Evolutionary conservation across 2,329 filamentous ascomycete species (phyloP), one percentile per base, ranked within the genome.

Genomic region (Coniochaeta sp.): DNA sequence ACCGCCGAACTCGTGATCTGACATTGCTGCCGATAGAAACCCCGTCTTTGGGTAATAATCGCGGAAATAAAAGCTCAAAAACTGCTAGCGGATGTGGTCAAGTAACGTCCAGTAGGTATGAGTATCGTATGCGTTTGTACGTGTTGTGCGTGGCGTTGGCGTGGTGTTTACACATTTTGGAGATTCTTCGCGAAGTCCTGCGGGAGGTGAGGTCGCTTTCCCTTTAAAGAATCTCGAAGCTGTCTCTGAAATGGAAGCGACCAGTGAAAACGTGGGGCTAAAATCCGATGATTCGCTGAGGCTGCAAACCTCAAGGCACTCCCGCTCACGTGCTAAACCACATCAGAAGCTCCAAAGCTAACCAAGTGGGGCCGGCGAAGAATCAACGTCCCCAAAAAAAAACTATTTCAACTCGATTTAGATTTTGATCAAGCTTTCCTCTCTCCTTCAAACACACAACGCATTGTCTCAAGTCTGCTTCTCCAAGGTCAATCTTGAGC

Each of bases 1-100:
- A 83, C 82, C 77, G 68, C 75, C 77, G 70, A 84, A 82, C 65
- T 85, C 82, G 66, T 83, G 78, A 61, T 85, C 82, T 52, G 82
- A 85, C 82, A 85, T 85, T 56, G 45, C 70, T 62, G 50, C 13
- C 8, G 38, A 24, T 42, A 16, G 18, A 22, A 8, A 16, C 24
- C 13, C 4, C 12, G 13, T 18, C 4, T 24, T 3, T 40, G 18
- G 22, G 18, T 9, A 40, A 12, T 16, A 18, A 50, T n/a, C 50
- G 16, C 38, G 26, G 49, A 18, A 40, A 49, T 46, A 54, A 30
- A 26, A 4, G 18, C n/a, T 13, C 12, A 9, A 3, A 22, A 33
- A n/a, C n/a, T n/a, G n/a, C n/a, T n/a, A n/a, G n/a, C n/a, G 45
- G 28, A 51, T 32, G n/a, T n/a, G n/a, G n/a, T 42, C 38, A 42